Evolutionary conservation across 495 filamentous ascomycete genomes (phyloP).

Genomic region (Sordaria brevicollis): DNA sequence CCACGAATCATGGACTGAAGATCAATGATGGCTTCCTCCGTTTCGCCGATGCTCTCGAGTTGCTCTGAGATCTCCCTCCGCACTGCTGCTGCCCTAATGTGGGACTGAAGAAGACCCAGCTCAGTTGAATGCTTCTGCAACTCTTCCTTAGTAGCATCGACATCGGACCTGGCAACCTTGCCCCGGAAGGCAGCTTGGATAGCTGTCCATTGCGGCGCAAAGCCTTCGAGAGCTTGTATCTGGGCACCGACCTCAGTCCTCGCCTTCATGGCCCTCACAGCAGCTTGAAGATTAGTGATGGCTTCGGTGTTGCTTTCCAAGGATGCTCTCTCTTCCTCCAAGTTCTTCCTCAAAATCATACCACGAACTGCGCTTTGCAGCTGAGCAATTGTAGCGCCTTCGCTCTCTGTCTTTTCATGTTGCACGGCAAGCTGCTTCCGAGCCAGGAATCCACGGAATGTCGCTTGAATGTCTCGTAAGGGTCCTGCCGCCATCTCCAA

Average conservation of each 20-base stretch:
- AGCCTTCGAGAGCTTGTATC: slow-evolving; percentile 28
- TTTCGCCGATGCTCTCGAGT: slow-evolving; percentile 27
- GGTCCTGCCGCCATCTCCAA: slow-evolving; percentile 47
- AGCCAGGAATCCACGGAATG: slow-evolving; percentile 47
- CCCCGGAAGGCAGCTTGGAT: slow-evolving; percentile 43
- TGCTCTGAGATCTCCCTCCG: slow-evolving; percentile 35
- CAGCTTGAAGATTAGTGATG: slow-evolving; percentile 42
- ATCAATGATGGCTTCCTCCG: slow-evolving; percentile 31
- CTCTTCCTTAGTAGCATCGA: slow-evolving; percentile 27
- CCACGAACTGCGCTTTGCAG: slow-evolving; percentile 47
- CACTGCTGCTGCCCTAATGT: slow-evolving; percentile 37
- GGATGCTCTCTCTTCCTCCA: slow-evolving; percentile 27
- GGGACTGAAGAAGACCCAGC: slow-evolving; percentile 28
- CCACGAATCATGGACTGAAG: slow-evolving; percentile 41
- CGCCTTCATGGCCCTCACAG: slow-evolving; percentile 26
- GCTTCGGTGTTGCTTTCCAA: slow-evolving; percentile 25
- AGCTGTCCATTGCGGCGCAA: slow-evolving; percentile 31
- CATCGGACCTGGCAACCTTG: slow-evolving; percentile 31
- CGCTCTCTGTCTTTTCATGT: slow-evolving; percentile 39
- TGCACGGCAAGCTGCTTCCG: slow-evolving; percentile 42
- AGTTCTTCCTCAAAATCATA: slow-evolving; percentile 31
- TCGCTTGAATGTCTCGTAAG: slow-evolving; percentile 61
- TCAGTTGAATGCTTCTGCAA: slow-evolving; percentile 25
- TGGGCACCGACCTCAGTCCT: slow-evolving; percentile 26
- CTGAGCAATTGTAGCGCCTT: slow-evolving; percentile 32